Conservation (phyloP, 495 filamentous ascomycete species). For the Aspergillus nidulans region DNA sequence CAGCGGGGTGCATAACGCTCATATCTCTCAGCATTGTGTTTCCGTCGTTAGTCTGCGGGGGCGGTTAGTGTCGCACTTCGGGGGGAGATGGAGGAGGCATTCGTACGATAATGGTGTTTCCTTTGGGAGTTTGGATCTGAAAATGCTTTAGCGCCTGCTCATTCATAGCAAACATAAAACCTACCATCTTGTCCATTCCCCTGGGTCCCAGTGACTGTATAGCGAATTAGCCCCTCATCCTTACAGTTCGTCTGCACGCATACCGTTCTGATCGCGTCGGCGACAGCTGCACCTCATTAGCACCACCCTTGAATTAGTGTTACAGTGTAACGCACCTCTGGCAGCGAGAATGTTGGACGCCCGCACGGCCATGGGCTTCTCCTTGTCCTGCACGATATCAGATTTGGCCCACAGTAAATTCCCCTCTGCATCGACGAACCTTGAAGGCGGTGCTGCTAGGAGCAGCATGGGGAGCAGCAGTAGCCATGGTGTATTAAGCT, state of each 20-base stretch:
- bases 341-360: slow-evolving; percentile 94
- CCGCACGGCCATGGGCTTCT: slow-evolving; percentile 96
- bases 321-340: slow-evolving; percentile 59
- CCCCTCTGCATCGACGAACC: slow-evolving; percentile 45
- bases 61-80: slow-evolving; percentile 1
- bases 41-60: slow-evolving; percentile 80
- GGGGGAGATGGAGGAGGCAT: slow-evolving; percentile 3
- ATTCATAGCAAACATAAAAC: slow-evolving; percentile 3
- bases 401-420: slow-evolving; percentile 34
- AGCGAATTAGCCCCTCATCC: slow-evolving; percentile 42
- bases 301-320: not conserved
- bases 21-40: slow-evolving; percentile 98
- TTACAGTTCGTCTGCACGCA: slow-evolving; percentile 22
- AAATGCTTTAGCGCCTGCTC: slow-evolving; percentile 20
- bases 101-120: slow-evolving; percentile 85
- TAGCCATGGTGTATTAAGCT: slow-evolving; percentile 56
- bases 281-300: slow-evolving; percentile 59
- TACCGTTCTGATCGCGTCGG: slow-evolving; percentile 92
- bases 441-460: slow-evolving; percentile 74
- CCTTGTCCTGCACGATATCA: slow-evolving; percentile 76
- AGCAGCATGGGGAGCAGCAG: slow-evolving; percentile 50
- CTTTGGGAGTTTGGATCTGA: slow-evolving; percentile 87
- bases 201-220: slow-evolving; percentile 64
- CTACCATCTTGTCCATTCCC: slow-evolving; percentile 95
- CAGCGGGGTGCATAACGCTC: slow-evolving; percentile 97